Percentiles rank a stretch among this genome's conserved stretches.
Conservation (phyloP, 768 basidiomycete genomes). For the Collybia nuda region DNA sequence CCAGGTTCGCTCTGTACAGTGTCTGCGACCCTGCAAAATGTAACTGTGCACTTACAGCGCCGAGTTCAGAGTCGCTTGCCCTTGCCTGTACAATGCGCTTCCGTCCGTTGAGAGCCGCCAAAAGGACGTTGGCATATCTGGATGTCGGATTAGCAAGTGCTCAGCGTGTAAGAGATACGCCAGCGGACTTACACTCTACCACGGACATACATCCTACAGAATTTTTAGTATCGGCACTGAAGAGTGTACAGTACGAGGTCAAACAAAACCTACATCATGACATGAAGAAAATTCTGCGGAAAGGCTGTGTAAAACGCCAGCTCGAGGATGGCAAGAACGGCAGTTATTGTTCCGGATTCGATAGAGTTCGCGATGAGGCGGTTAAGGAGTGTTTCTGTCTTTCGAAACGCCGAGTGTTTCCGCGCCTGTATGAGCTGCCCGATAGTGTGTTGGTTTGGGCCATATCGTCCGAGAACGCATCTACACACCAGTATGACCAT, state of each 20-base stretch:
- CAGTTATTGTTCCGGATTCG: constrained; percentile 1
- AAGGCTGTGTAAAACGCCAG: not conserved
- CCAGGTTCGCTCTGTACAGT: constrained; percentile 33
- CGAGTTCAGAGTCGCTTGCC: no score
- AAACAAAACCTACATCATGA: not conserved
- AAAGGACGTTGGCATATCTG: constrained; percentile 1
- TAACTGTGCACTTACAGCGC: no score
- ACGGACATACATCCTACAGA: not conserved
- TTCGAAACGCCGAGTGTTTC: not conserved
- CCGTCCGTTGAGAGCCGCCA: not conserved
- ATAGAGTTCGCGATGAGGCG: constrained; percentile 4
- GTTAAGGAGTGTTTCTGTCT: not conserved
- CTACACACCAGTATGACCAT: constrained; percentile 1
- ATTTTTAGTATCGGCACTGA: not conserved
- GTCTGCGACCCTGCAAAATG: no score
- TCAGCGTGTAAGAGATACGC: no score
- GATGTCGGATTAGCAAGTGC: not conserved
- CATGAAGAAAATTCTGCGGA: not conserved
- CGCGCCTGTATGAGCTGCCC: constrained; percentile 1
- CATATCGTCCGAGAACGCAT: not conserved
- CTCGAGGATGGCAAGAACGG: constrained; percentile 3
- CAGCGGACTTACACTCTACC: not conserved
- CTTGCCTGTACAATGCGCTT: not conserved
- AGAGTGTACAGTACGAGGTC: not conserved
- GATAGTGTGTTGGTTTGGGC: not conserved